Conservation (phyloP, 495 filamentous ascomycete genomes). For the Chaetomidium leptoderma region DNA sequence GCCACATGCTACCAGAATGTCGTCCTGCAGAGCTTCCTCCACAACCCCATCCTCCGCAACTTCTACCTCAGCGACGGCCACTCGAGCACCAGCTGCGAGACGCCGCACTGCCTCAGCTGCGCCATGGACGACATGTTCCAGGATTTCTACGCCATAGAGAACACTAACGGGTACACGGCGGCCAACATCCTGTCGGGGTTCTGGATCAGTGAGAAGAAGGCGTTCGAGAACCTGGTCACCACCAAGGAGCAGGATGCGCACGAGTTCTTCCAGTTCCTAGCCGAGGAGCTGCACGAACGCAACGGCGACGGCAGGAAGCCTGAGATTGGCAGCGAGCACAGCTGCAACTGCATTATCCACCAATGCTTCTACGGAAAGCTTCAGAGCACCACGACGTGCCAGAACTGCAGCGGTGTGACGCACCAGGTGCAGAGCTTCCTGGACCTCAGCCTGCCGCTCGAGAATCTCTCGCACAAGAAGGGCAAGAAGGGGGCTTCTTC, state of each 20-base stretch:
- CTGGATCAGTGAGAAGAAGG: constrained; percentile 65
- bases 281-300: constrained; percentile 75
- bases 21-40: constrained; percentile 78
- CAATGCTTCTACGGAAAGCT: constrained; percentile 84
- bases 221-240: constrained; percentile 70
- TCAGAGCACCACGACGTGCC: constrained; percentile 80
- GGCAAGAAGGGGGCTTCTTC: constrained; percentile 38
- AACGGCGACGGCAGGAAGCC: constrained; percentile 55
- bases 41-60: constrained; percentile 80
- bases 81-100: constrained; percentile 60
- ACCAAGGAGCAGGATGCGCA: constrained; percentile 93
- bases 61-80: constrained; percentile 87
- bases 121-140: constrained; percentile 88
- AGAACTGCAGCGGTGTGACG: constrained; percentile 71
- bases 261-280: constrained; percentile 89
- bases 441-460: constrained; percentile 77
- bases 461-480: constrained; percentile 52
- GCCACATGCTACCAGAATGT: constrained; percentile 93
- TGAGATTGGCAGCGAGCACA: constrained; percentile 55
- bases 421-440: constrained; percentile 79
- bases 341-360: constrained; percentile 83
- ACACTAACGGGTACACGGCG: constrained; percentile 76
- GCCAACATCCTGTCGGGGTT: constrained; percentile 73
- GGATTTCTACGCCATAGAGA: constrained; percentile 78
- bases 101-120: constrained; percentile 72